A percentile compares a stretch with the other conserved stretches of the same genome.
phyloP scores from a whole-genome alignment of 2,329 filamentous ascomycete genomes.

The Colletotrichum cereale region DNA sequence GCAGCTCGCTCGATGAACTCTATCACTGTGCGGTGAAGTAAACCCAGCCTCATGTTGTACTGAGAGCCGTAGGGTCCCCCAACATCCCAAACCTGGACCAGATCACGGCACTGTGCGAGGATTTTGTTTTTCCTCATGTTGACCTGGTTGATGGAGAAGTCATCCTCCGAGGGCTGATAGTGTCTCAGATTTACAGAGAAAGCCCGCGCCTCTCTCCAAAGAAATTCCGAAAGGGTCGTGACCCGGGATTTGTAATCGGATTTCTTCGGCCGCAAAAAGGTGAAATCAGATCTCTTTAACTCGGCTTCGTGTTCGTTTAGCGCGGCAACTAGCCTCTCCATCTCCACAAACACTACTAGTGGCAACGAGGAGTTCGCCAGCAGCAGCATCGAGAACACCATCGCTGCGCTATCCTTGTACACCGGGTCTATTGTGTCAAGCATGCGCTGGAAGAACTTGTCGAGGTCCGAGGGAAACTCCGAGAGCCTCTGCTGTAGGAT shows the following conservation, averaged over 20 bases:
- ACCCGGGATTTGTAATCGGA: too few relatives aligned
- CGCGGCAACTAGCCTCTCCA: neutral
- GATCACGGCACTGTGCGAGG: constrained; percentile 4
- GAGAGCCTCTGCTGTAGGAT: constrained; percentile 25
- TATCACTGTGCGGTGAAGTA: constrained; percentile 13
- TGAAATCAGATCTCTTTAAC: neutral
- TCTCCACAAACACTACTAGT: neutral
- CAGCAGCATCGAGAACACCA: neutral
- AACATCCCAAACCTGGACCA: constrained; percentile 11
- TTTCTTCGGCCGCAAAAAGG: too few relatives aligned
- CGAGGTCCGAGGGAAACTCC: constrained; percentile 37
- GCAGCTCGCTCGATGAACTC: constrained; percentile 6
- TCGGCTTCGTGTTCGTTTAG: neutral
- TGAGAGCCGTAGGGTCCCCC: neutral
- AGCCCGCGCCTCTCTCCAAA: neutral
- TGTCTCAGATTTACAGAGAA: neutral
- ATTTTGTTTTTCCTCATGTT: neutral
- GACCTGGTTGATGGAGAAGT: neutral
- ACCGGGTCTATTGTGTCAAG: constrained; percentile 27
- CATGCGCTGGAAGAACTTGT: constrained; percentile 39
- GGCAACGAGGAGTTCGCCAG: constrained; percentile 16
- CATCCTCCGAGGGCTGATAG: neutral
- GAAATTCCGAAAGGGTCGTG: too few relatives aligned
- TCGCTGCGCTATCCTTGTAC: neutral
- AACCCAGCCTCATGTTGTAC: neutral